These are phyloP conservation scores for Wickerhamomyces bisporus DNA, from an alignment of 805 yeast species.

Conservation along the genomic window DNA sequence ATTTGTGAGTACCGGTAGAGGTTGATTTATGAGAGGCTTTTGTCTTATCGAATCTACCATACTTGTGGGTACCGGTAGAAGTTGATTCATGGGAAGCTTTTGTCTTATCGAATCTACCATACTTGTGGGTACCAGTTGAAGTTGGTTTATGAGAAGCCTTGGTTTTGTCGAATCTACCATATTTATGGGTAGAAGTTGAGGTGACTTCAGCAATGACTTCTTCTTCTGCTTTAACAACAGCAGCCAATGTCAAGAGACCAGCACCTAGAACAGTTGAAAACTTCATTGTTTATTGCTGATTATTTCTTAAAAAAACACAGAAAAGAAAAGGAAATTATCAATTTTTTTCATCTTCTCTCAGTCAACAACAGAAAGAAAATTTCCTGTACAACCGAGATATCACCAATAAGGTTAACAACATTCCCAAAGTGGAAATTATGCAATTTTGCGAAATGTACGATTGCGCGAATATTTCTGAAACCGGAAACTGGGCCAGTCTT, in stretches of 20 bases:
- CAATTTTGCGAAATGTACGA: no score
- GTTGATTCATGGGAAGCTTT: slow-evolving; percentile 28
- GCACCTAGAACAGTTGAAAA: slow-evolving; percentile 16
- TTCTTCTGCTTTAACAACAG: slow-evolving; percentile 19
- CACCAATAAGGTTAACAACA: no score
- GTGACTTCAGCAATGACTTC: slow-evolving; percentile 21
- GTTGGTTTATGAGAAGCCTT: slow-evolving; percentile 26
- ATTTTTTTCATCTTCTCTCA: not conserved
- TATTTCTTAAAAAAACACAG: not conserved
- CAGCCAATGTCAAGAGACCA: slow-evolving; percentile 18
- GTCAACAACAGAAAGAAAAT: no score
- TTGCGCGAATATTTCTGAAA: no score
- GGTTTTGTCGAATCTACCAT: slow-evolving; percentile 33
- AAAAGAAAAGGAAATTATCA: not conserved
- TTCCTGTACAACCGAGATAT: no score
- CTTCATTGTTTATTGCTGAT: slow-evolving; percentile 14
- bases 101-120: slow-evolving; percentile 49
- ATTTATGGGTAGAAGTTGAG: slow-evolving; percentile 43
- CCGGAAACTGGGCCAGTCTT: no score
- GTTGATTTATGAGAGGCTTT: slow-evolving; percentile 25
- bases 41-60: slow-evolving; percentile 49
- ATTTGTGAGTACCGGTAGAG: slow-evolving; percentile 48
- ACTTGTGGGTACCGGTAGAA: slow-evolving; percentile 43
- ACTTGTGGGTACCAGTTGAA: slow-evolving; percentile 44
- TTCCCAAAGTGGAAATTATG: no score